phyloP scores from a whole-genome alignment of 2,329 filamentous ascomycete genomes.

The Metarhizium album region DNA sequence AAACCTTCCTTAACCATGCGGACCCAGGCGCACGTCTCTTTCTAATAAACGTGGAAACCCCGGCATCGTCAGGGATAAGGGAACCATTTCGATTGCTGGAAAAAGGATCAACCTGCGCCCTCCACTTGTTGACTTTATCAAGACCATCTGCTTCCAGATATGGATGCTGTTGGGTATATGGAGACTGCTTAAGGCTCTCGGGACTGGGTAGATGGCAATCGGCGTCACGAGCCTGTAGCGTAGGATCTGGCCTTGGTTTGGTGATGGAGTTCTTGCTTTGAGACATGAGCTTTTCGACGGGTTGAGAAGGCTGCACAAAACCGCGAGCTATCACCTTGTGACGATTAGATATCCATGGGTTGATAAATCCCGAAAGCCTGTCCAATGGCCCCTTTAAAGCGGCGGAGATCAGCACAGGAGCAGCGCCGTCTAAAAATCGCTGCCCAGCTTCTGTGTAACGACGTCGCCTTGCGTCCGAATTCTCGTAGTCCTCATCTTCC shows the following conservation, averaged over 20 bases:
- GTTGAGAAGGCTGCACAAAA: not conserved
- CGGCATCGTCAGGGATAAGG: slow-evolving; percentile 10
- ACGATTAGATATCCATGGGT: slow-evolving; percentile 19
- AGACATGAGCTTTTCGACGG: not conserved
- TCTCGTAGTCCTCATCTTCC: slow-evolving; percentile 44
- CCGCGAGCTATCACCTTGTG: not conserved
- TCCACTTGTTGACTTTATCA: slow-evolving; percentile 22
- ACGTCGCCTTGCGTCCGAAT: slow-evolving; percentile 32
- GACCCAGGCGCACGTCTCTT: slow-evolving; percentile 17
- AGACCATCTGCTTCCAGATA: slow-evolving; percentile 23
- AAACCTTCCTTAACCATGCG: slow-evolving; percentile 22
- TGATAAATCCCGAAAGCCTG: slow-evolving; percentile 18
- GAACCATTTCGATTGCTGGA: slow-evolving; percentile 9
- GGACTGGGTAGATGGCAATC: slow-evolving; percentile 33
- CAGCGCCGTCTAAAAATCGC: slow-evolving; percentile 45
- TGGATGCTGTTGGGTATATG: slow-evolving; percentile 16
- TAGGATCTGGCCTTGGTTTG: slow-evolving; percentile 3
- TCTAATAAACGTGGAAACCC: slow-evolving; percentile 9
- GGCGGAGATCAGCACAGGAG: slow-evolving; percentile 49
- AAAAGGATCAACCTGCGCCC: slow-evolving; percentile 11
- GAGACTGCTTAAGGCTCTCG: slow-evolving; percentile 26
- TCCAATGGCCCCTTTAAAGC: slow-evolving; percentile 52
- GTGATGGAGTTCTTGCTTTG: slow-evolving; percentile 7
- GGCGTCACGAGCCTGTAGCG: slow-evolving; percentile 9
- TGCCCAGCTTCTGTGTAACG: slow-evolving; percentile 50